Evolutionary conservation across 2,329 filamentous ascomycete genomes (phyloP).

Genomic region (Juglanconis oblonga): DNA sequence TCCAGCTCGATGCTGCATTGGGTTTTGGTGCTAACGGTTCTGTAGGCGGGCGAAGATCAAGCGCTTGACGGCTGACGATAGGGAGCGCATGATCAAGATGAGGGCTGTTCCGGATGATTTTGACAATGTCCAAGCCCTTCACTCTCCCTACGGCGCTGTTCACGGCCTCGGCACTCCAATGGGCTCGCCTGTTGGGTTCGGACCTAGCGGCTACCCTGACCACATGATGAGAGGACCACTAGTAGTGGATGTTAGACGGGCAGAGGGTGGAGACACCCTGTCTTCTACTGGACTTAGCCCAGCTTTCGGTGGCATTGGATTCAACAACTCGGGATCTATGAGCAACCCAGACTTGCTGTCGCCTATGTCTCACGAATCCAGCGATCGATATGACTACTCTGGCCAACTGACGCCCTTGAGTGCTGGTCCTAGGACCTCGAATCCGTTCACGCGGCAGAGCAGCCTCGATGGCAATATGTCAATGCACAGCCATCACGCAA

Average conservation of each 20-base stretch:
- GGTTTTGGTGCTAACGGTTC: conserved; percentile 18
- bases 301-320: conserved; percentile 64
- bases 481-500: conserved; percentile 40
- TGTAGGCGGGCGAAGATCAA: conserved; percentile 68
- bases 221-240: conserved; percentile 62
- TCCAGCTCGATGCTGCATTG: neutral
- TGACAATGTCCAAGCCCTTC: conserved; percentile 66
- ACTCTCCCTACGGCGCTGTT: conserved; percentile 64
- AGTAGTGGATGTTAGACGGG: conserved; percentile 65
- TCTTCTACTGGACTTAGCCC: conserved; percentile 67
- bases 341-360: conserved; percentile 54
- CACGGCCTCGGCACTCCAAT: conserved; percentile 49
- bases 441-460: conserved; percentile 50
- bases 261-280: conserved; percentile 62
- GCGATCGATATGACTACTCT: conserved; percentile 53
- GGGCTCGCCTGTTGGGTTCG: conserved; percentile 47
- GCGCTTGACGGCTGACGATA: conserved; percentile 66
- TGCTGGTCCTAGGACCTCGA: conserved; percentile 46
- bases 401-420: conserved; percentile 48
- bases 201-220: conserved; percentile 49
- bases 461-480: conserved; percentile 45
- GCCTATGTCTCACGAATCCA: conserved; percentile 52
- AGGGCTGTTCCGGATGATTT: conserved; percentile 68
- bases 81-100: conserved; percentile 71
- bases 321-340: conserved; percentile 52